These are phyloP conservation scores for Flaveria robusta DNA, from an alignment of 129 eudicot species.

Conservation along the genomic window DNA sequence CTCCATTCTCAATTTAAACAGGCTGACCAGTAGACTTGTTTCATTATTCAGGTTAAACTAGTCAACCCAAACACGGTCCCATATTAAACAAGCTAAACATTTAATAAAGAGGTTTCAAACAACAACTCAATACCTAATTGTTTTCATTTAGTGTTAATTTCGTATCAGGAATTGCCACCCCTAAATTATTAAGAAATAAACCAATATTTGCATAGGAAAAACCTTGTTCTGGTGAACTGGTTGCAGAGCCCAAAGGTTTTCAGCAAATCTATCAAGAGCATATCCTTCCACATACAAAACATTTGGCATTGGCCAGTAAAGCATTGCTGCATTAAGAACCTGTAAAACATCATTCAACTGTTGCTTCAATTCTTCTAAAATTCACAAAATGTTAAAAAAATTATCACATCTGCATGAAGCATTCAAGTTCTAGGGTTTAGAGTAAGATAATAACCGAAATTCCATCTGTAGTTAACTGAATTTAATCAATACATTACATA, in stretches of 20 bases:
- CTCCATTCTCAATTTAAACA: neutral
- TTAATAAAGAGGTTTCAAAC: neutral
- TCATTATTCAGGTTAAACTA: neutral
- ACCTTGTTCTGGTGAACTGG: constrained; percentile 96
- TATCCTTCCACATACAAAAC: constrained; percentile 92
- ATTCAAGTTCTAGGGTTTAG: neutral
- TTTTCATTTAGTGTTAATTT: neutral
- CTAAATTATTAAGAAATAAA: constrained; percentile 1
- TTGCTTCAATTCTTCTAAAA: neutral
- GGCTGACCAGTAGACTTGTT: neutral
- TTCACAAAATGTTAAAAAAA: neutral
- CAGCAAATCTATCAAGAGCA: constrained; percentile 97
- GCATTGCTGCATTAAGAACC: constrained; percentile 99
- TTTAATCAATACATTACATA: too few relatives aligned
- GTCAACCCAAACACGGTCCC: neutral
- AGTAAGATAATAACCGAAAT: neutral
- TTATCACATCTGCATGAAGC: neutral
- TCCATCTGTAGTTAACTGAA: neutral
- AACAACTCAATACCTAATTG: neutral
- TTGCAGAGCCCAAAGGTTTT: constrained; percentile 74
- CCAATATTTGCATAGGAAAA: constrained; percentile 19
- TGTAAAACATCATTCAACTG: constrained; percentile 27
- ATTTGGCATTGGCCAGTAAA: constrained; percentile 93
- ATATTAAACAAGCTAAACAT: neutral
- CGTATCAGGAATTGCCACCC: neutral